Conservation (phyloP, 257 asterid species). For the Solanum lycopersicoides region DNA sequence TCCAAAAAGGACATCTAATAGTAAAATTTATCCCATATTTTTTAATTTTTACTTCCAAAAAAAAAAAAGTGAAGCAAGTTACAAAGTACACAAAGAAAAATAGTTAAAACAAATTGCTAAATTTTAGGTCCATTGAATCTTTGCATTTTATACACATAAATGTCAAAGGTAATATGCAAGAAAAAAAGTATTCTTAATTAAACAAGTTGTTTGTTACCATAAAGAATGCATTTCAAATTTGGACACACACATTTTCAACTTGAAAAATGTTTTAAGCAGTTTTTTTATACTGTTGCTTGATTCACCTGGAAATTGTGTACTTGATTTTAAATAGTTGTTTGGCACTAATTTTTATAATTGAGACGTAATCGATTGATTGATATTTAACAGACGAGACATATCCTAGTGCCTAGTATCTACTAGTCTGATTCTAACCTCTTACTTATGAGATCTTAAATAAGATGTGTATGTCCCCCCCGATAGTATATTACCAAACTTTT, state of each 20-base stretch:
- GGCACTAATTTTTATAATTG: neutral
- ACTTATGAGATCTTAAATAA: neutral
- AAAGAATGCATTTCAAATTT: neutral
- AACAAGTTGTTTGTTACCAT: neutral
- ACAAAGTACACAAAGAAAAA: neutral
- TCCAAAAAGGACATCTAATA: neutral
- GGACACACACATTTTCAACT: neutral
- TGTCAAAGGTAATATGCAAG: neutral
- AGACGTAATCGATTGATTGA: neutral
- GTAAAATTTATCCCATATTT: neutral
- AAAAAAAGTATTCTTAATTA: too few relatives aligned
- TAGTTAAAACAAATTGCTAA: neutral
- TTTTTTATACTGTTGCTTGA: neutral
- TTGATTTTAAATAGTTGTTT: neutral
- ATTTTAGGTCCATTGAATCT: slow-evolving; percentile 3
- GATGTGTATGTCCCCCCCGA: neutral
- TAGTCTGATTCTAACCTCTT: neutral
- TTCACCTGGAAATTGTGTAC: neutral
- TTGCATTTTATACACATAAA: neutral
- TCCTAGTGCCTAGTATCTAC: neutral
- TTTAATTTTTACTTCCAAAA: neutral
- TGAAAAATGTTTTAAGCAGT: neutral
- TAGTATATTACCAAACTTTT: neutral
- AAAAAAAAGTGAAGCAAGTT: neutral
- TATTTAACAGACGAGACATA: neutral